Evolutionary conservation across 345 rosid genomes (phyloP).

Genomic region (Carallia brachiata): DNA sequence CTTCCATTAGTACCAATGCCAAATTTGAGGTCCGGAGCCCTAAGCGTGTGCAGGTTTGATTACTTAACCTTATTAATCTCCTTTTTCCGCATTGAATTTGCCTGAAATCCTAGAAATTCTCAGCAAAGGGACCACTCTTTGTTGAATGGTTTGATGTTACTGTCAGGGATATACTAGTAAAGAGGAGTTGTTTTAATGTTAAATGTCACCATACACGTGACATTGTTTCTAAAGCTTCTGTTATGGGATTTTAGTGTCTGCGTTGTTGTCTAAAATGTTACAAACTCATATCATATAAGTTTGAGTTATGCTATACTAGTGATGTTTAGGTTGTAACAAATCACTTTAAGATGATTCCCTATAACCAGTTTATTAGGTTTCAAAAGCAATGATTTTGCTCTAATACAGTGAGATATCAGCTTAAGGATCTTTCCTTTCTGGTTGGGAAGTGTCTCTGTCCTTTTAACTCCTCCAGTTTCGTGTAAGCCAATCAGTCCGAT

Average conservation of each 20-base stretch:
- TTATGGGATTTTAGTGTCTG: background rate
- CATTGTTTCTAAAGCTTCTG: background rate
- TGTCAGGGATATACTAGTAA: background rate
- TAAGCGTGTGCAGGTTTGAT: constrained; percentile 74
- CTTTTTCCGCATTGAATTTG: background rate
- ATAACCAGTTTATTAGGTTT: too few relatives aligned
- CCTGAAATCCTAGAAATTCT: background rate
- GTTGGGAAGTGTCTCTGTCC: too few relatives aligned
- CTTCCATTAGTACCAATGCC: constrained; percentile 80
- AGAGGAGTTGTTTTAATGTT: background rate
- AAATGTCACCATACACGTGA: background rate
- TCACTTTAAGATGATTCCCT: too few relatives aligned
- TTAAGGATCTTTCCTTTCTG: too few relatives aligned
- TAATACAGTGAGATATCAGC: too few relatives aligned
- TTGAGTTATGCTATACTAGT: background rate
- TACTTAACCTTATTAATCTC: background rate
- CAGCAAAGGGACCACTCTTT: background rate
- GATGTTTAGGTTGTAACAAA: background rate
- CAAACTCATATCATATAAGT: background rate
- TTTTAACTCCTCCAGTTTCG: too few relatives aligned
- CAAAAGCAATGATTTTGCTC: too few relatives aligned
- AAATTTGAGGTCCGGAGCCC: constrained; percentile 90
- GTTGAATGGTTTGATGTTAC: background rate
- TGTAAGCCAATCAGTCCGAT: too few relatives aligned
- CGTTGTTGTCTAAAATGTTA: background rate